These are phyloP conservation scores for Sarocladium brachiariae DNA, from an alignment of 2,329 filamentous ascomycete genomes.

Conservation along the genomic window DNA sequence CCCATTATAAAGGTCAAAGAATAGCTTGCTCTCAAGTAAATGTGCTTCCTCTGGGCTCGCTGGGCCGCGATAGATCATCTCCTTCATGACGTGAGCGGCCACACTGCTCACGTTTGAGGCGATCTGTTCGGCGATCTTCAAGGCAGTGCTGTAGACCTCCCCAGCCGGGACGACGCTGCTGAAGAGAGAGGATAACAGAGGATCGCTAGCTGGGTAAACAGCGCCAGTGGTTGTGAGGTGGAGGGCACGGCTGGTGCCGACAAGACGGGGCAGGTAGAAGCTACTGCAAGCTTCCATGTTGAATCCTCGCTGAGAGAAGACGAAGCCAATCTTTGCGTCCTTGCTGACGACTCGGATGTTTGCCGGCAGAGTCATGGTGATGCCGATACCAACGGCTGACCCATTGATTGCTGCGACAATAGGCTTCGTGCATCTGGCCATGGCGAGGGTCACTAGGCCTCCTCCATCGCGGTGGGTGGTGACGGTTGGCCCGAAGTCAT, in stretches of 20 bases:
- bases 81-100: slow-evolving; percentile 59
- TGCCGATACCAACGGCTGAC: slow-evolving; percentile 51
- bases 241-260: slow-evolving; percentile 57
- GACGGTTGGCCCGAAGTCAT: slow-evolving; percentile 17
- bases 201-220: slow-evolving; percentile 46
- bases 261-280: slow-evolving; percentile 64
- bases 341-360: slow-evolving; percentile 46
- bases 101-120: slow-evolving; percentile 59
- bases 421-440: slow-evolving; percentile 51
- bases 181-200: slow-evolving; percentile 55
- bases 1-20: slow-evolving; percentile 52
- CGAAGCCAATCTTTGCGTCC: slow-evolving; percentile 63
- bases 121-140: slow-evolving; percentile 61
- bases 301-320: slow-evolving; percentile 64
- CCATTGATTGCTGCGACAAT: slow-evolving; percentile 54
- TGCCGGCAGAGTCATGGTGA: slow-evolving; percentile 54
- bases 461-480: slow-evolving; percentile 41
- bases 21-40: slow-evolving; percentile 59
- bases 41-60: slow-evolving; percentile 61
- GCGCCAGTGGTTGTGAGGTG: slow-evolving; percentile 61
- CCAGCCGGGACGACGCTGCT: slow-evolving; percentile 55
- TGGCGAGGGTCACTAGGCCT: slow-evolving; percentile 46
- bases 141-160: slow-evolving; percentile 55
- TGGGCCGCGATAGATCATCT: slow-evolving; percentile 58
- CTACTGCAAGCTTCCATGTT: slow-evolving; percentile 66